A percentile compares a stretch with the other conserved stretches of the same genome.
phyloP scores from a whole-genome alignment of 2,329 filamentous ascomycete genomes.

The Nemania bipapillata region DNA sequence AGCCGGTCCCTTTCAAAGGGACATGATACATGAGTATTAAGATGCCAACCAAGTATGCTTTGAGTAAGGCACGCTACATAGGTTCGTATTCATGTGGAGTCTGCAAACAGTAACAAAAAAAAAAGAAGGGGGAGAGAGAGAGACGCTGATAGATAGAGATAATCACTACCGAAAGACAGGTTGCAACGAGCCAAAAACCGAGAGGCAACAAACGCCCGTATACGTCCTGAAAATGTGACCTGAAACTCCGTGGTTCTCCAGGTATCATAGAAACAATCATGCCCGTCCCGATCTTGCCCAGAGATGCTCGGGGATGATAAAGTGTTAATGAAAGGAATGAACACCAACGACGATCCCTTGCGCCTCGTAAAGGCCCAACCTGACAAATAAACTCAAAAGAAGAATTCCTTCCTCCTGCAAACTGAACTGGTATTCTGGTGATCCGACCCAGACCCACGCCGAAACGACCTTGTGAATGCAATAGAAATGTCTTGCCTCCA shows the following conservation, averaged over 20 bases:
- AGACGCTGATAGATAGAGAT: too few relatives aligned
- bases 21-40: conserved; percentile 41
- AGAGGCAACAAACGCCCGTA: conserved; percentile 24
- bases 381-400: conserved; percentile 7
- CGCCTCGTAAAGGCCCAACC: conserved; percentile 21
- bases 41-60: conserved; percentile 40
- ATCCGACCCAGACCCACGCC: conserved; percentile 36
- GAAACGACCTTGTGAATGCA: conserved; percentile 41
- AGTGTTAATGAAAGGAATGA: conserved; percentile 22
- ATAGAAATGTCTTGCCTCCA: conserved; percentile 35
- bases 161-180: not conserved
- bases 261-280: conserved; percentile 47
- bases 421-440: conserved; percentile 31
- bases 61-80: conserved; percentile 48
- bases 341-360: conserved; percentile 14
- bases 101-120: not conserved
- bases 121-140: not conserved
- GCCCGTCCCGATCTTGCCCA: conserved; percentile 34
- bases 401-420: conserved; percentile 22
- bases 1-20: conserved; percentile 29
- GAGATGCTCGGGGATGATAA: conserved; percentile 34
- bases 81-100: conserved; percentile 37
- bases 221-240: conserved; percentile 29
- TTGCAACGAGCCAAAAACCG: conserved; percentile 24
- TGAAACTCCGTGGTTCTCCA: conserved; percentile 44